phyloP scores from a whole-genome alignment of 495 filamentous ascomycete genomes.

The Aspergillus cavernicola region DNA sequence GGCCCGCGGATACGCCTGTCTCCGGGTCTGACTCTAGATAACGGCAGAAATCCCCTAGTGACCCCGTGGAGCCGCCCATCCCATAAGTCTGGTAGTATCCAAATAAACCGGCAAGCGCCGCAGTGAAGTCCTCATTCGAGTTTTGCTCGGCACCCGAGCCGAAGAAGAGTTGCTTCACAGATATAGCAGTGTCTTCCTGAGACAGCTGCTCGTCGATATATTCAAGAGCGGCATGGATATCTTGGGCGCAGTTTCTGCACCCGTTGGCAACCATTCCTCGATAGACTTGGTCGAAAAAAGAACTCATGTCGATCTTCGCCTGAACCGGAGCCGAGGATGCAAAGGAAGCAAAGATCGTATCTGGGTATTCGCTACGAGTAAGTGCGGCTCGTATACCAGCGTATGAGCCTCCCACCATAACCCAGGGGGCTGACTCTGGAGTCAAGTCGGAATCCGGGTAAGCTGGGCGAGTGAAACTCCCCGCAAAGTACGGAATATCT shows the following conservation, averaged over 20 bases:
- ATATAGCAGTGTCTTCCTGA: conserved; percentile 27
- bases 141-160: conserved; percentile 47
- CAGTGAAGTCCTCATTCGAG: conserved; percentile 48
- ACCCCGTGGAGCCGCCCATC: conserved; percentile 25
- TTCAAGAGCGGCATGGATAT: conserved; percentile 47
- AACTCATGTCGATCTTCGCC: conserved; percentile 53
- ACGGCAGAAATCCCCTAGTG: conserved; percentile 46
- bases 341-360: conserved; percentile 53
- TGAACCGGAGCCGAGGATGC: conserved; percentile 56
- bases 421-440: conserved; percentile 50
- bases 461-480: conserved; percentile 39
- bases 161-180: conserved; percentile 49
- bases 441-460: conserved; percentile 37
- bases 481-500: conserved; percentile 50
- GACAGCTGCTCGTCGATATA: conserved; percentile 50
- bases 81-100: conserved; percentile 47
- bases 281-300: conserved; percentile 54
- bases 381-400: conserved; percentile 54
- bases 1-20: conserved; percentile 21
- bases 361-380: conserved; percentile 52
- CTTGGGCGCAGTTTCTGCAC: conserved; percentile 49
- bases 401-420: conserved; percentile 59
- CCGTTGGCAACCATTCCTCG: conserved; percentile 50
- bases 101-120: conserved; percentile 39
- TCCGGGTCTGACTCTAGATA: conserved; percentile 37